Evolutionary conservation across 73 alveolate species (phyloP).

Genomic region (Paramecium pentaurelia): DNA sequence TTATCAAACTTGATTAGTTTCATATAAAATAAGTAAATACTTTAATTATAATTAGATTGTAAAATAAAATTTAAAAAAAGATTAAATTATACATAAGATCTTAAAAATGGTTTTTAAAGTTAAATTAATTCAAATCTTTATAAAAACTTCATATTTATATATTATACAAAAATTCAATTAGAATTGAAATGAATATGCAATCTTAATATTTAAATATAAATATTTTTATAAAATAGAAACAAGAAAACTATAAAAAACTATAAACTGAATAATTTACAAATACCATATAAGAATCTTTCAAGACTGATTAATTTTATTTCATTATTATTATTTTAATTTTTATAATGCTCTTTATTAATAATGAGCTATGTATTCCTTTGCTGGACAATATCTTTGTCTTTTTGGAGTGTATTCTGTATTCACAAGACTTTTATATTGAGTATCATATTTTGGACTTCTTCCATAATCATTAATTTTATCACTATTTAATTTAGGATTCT

Average conservation of each 20-base stretch:
- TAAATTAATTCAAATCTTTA: neutral
- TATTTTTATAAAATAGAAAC: neutral
- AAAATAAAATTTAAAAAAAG: neutral
- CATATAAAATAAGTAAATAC: neutral
- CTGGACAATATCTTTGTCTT: conserved; percentile 5
- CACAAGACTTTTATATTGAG: neutral
- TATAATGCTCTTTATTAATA: neutral
- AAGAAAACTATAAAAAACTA: neutral
- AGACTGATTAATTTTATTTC: neutral
- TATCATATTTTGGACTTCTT: conserved; percentile 16
- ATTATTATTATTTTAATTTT: neutral
- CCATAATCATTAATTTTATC: neutral
- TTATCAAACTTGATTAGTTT: neutral
- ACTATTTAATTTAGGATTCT: neutral
- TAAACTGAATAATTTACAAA: neutral
- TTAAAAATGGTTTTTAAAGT: neutral
- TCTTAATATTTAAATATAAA: neutral
- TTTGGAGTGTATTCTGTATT: conserved; percentile 43
- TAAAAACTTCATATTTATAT: neutral
- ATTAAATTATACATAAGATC: neutral
- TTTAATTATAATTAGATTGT: neutral
- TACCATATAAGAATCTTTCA: conserved; percentile 4
- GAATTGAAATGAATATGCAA: neutral
- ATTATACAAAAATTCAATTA: neutral
- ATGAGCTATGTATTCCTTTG: conserved; percentile 22